A percentile compares a stretch with the other conserved stretches of the same genome.
These are phyloP conservation scores for Senecio squalidus DNA, from an alignment of 140 eudicot genomes.

Conservation along the genomic window DNA sequence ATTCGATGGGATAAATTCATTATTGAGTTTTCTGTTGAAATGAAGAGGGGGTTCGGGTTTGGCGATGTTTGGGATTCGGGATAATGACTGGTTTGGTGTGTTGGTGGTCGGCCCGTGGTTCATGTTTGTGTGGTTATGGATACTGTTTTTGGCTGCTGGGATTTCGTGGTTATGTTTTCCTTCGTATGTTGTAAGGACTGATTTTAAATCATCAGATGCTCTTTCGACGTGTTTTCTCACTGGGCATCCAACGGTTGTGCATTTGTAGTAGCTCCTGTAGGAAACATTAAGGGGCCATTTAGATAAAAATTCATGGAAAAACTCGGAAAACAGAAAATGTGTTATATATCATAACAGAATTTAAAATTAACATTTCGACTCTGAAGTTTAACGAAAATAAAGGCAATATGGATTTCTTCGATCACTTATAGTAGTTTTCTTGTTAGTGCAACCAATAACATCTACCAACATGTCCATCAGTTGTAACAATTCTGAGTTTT, in stretches of 20 bases:
- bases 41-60: constrained; percentile 47
- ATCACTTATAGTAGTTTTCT: too few species aligned
- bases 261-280: constrained; percentile 76
- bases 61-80: constrained; percentile 26
- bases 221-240: constrained; percentile 79
- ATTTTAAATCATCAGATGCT: constrained; percentile 55
- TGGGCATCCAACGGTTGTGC: constrained; percentile 62
- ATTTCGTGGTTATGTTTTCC: constrained; percentile 80
- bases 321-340: too few species aligned
- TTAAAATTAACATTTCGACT: too few species aligned
- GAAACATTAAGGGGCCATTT: neutral
- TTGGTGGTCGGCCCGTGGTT: constrained; percentile 25
- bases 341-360: too few species aligned
- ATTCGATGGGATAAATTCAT: constrained; percentile 24
- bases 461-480: too few species aligned
- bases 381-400: too few species aligned
- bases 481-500: too few species aligned
- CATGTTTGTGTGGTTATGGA: constrained; percentile 32
- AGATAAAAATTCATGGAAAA: neutral
- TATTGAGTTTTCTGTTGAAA: constrained; percentile 31
- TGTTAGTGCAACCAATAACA: too few species aligned
- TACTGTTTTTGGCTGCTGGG: constrained; percentile 49
- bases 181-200: constrained; percentile 66
- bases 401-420: neutral
- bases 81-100: constrained; percentile 19